Conservation (phyloP, 2,329 filamentous ascomycete genomes). For the Microdochium paspali region DNA sequence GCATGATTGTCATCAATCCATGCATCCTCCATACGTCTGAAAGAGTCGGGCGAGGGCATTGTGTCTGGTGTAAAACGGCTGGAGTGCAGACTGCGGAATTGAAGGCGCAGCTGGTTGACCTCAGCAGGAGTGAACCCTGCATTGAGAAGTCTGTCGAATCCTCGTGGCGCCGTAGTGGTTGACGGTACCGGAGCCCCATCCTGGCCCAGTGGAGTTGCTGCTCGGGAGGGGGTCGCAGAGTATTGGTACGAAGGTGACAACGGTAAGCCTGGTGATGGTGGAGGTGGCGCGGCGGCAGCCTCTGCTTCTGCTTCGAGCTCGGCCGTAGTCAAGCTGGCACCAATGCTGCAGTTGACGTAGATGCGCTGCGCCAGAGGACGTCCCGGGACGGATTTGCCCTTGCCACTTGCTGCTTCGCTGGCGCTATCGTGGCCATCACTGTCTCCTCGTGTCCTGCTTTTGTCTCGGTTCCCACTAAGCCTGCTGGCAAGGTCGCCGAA, state of each 20-base stretch:
- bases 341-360: constrained; percentile 91
- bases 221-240: neutral
- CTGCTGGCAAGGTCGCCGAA: constrained; percentile 29
- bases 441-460: constrained; percentile 2
- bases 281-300: constrained; percentile 18
- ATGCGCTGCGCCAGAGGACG: constrained; percentile 44
- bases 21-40: constrained; percentile 74
- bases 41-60: constrained; percentile 68
- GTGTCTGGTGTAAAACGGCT: constrained; percentile 79
- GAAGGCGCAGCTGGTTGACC: constrained; percentile 73
- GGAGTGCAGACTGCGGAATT: constrained; percentile 80
- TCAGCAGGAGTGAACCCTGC: constrained; percentile 78
- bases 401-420: constrained; percentile 24
- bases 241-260: constrained; percentile 2
- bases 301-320: constrained; percentile 63
- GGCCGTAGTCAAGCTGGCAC: constrained; percentile 56
- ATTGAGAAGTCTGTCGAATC: constrained; percentile 78
- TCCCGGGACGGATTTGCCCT: constrained; percentile 55
- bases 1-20: constrained; percentile 70
- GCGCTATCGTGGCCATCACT: neutral
- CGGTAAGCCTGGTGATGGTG: constrained; percentile 1
- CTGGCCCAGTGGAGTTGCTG: constrained; percentile 1
- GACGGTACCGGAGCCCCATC: constrained; percentile 7
- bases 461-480: constrained; percentile 3
- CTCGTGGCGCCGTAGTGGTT: constrained; percentile 44